Evolutionary conservation across 1,284 basidiomycete species (phyloP), one percentile per base, ranked within the genome.

Genomic region (Lentinula novae-zelandiae): DNA sequence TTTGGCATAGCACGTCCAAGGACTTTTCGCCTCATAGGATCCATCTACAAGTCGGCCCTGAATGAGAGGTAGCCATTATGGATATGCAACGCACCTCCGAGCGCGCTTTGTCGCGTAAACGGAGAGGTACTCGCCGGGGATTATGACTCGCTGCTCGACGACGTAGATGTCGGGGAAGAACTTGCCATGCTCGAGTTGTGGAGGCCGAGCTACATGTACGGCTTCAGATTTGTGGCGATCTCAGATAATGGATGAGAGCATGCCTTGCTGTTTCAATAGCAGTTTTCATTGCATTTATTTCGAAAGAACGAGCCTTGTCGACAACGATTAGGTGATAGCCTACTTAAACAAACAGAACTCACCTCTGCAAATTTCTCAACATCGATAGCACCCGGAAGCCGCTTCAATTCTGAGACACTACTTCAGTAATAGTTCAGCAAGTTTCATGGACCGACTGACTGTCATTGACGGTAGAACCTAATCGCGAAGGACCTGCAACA

Each of bases 81-180:
- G 6, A 31, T 58, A 36, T n/a, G 36, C 33, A 57, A 63, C 76
- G 42, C 64, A 93, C 94, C 81, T 98, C 95, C 22, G 86, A 80
- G 15, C 80, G 81, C 2, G 95, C 94, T 69, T 90, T 91, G 48
- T 84, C 84, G 57, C 94, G 81, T 33, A 97, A 76, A 31, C 90
- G 81, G 31, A 84, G 73, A 0, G 95, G 95, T n/a, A 98, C 92
- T 13, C 94, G 85, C 5, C 93, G 85, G 17, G 93, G 87, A 73
- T 97, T 90, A 72, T 97, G 95, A 67, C 93, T 95, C 1, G 95
- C 95, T 9, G 95, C 95, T 67, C 95, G 82, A 36, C 95, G 83
- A 27, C 95, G 83, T 12, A 98, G 79, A 70, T 95, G 92, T 22
- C 95, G 82, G 9, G 95, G 95, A 8, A 97, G 80, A 13, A 90